Percentiles rank a stretch among this genome's conserved stretches.
Conservation (phyloP, 73 alveolate species). For the Tetrahymena borealis region DNA sequence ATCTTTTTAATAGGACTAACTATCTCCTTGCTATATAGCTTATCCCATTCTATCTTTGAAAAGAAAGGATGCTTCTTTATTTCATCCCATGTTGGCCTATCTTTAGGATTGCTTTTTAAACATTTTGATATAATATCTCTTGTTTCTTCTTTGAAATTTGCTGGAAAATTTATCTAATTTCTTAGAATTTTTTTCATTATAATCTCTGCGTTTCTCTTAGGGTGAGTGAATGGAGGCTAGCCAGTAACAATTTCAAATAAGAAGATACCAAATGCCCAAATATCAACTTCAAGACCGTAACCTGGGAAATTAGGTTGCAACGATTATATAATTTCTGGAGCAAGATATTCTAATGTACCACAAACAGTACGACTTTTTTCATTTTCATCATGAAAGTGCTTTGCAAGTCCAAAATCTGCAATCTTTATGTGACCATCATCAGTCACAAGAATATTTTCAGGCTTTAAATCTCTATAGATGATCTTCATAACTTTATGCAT, state of each 20-base stretch:
- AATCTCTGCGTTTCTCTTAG: neutral
- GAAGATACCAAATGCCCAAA: constrained; percentile 39
- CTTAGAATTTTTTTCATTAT: neutral
- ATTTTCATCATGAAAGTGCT: constrained; percentile 15
- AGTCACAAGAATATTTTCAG: constrained; percentile 62
- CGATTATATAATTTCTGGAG: constrained; percentile 25
- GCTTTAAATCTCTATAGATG: constrained; percentile 54
- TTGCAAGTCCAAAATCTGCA: constrained; percentile 68
- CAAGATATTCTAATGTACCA: constrained; percentile 41
- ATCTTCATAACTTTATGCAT: constrained; percentile 18
- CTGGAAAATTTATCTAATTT: neutral
- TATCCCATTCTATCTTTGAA: neutral
- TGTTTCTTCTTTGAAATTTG: neutral
- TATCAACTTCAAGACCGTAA: constrained; percentile 19
- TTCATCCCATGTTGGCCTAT: neutral
- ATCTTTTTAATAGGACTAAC: neutral
- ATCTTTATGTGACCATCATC: constrained; percentile 63
- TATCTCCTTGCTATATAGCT: neutral
- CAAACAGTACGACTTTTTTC: neutral
- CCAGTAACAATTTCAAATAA: constrained; percentile 38
- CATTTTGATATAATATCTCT: neutral
- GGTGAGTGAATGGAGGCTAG: constrained; percentile 20
- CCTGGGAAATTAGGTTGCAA: neutral
- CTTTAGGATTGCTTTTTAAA: neutral
- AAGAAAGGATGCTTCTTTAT: neutral